Evolutionary conservation across 2,329 filamentous ascomycete species (phyloP).

Genomic region (Beauveria sp.): DNA sequence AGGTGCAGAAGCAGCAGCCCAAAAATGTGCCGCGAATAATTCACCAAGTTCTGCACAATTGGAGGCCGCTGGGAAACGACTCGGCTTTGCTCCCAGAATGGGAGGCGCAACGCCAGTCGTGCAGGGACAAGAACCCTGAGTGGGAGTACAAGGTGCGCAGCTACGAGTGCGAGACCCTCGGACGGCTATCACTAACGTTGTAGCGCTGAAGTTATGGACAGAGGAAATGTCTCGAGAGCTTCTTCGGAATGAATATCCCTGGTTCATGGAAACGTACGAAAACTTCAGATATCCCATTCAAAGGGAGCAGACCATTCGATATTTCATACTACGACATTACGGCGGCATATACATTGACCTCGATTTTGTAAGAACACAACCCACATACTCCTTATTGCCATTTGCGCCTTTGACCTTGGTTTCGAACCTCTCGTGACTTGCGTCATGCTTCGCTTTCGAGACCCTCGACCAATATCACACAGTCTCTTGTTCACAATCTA

Average conservation of each 20-base stretch:
- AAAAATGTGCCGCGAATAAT: conserved; percentile 59
- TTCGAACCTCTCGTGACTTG: background rate
- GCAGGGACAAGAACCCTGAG: conserved; percentile 58
- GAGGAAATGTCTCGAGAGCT: conserved; percentile 59
- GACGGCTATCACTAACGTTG: background rate
- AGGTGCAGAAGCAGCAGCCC: background rate
- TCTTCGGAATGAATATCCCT: conserved; percentile 61
- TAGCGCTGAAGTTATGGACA: conserved; percentile 55
- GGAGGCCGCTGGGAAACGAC: conserved; percentile 49
- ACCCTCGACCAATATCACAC: background rate
- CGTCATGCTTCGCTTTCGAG: too few species aligned
- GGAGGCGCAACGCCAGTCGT: conserved; percentile 57
- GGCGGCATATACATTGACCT: conserved; percentile 67
- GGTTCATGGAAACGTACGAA: conserved; percentile 64
- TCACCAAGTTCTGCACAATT: conserved; percentile 49
- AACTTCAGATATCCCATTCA: conserved; percentile 64
- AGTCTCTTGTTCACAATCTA: background rate
- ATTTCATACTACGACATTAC: conserved; percentile 65
- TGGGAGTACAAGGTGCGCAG: conserved; percentile 63
- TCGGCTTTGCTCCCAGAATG: conserved; percentile 56
- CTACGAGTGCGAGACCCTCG: background rate
- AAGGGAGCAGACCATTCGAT: conserved; percentile 64
- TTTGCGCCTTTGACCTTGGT: too few species aligned
- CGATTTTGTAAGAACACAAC: conserved; percentile 15
- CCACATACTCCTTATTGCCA: background rate